Evolutionary conservation across 768 basidiomycete genomes (phyloP), one percentile per base, ranked within the genome.

Genomic region (Xanthoconium purpureum): DNA sequence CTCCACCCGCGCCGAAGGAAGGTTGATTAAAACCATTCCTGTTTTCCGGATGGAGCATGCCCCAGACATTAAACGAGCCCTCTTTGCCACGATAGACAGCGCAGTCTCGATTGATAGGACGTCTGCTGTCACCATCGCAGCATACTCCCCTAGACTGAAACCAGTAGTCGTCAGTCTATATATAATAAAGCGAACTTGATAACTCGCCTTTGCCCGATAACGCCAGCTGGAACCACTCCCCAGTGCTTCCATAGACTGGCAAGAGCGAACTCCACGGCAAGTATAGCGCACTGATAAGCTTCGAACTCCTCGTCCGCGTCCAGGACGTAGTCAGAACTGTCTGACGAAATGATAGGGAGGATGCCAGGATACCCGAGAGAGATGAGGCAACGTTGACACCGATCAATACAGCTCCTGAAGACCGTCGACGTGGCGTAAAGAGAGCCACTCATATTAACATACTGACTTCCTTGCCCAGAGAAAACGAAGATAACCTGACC

Each of bases 391-490:
- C 52, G 58, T 44, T 89, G 75, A 60, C 88, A 90, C 47, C 80
- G 75, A 61, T 89, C 80, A 20, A 91, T 78, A 45, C 75, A 71
- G 7, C 62, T 55, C 48, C 68, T 75, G 67, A 90, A 89, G 2
- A 79, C 48, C 0, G 75, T 58, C 8, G 75, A 78, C 1, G 75
- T 75, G 38, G 63, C 63, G 54, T 90, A 91, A 15, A 90, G 76
- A 0, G 69, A 66, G 32, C 70, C 56, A 0, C 84, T 88, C 87
- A 89, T 89, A 7, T 82, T 80, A 17, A 74, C 64, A 71, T 85
- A 85, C 58, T 89, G 87, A 33, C 80, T 74, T 38, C 88, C 89
- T 64, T 89, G 86, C 9, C 89, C 89, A 17, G 88, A 84, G 67
- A 88, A 89, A 5, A 89, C 83, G 61, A 90, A 88, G 6, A 82